These are phyloP conservation scores for Teratosphaeria zuluensis DNA, from an alignment of 2,329 filamentous ascomycete genomes.

Conservation along the genomic window DNA sequence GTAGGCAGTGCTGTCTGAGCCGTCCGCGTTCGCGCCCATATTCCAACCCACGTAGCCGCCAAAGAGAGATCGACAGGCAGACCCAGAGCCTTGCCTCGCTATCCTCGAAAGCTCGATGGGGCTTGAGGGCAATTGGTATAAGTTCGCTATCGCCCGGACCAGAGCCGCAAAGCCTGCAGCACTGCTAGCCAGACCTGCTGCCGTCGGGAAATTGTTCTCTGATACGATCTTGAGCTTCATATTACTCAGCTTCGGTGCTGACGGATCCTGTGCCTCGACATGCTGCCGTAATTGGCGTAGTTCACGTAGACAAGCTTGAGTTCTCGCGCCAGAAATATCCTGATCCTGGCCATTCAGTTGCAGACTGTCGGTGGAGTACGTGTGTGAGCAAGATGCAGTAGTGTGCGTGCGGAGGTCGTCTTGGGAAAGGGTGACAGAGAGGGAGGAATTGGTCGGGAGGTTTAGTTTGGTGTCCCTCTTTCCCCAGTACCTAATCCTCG, in stretches of 20 bases:
- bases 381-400: conserved; percentile 77
- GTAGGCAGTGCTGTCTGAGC: conserved; percentile 77
- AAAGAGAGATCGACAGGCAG: conserved; percentile 85
- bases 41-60: conserved; percentile 96
- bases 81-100: conserved; percentile 87
- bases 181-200: conserved; percentile 66
- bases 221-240: conserved; percentile 78
- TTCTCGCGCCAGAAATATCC: conserved; percentile 78
- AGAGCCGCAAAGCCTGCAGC: conserved; percentile 59
- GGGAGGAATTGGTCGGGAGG: conserved; percentile 83
- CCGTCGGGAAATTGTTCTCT: conserved; percentile 98
- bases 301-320: conserved; percentile 87
- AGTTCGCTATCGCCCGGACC: conserved; percentile 77
- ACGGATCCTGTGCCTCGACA: conserved; percentile 62
- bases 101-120: conserved; percentile 79
- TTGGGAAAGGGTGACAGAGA: conserved; percentile 93
- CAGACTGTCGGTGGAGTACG: conserved; percentile 62
- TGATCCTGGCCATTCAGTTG: conserved; percentile 75
- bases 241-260: conserved; percentile 70
- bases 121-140: conserved; percentile 75
- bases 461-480: conserved; percentile 79
- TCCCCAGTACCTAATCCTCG: conserved; percentile 68
- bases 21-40: conserved; percentile 64
- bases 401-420: conserved; percentile 89
- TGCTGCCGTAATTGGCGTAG: conserved; percentile 66